These are phyloP conservation scores for Paracoccidioides lutzii DNA, from an alignment of 2,329 filamentous ascomycete genomes.

Conservation along the genomic window DNA sequence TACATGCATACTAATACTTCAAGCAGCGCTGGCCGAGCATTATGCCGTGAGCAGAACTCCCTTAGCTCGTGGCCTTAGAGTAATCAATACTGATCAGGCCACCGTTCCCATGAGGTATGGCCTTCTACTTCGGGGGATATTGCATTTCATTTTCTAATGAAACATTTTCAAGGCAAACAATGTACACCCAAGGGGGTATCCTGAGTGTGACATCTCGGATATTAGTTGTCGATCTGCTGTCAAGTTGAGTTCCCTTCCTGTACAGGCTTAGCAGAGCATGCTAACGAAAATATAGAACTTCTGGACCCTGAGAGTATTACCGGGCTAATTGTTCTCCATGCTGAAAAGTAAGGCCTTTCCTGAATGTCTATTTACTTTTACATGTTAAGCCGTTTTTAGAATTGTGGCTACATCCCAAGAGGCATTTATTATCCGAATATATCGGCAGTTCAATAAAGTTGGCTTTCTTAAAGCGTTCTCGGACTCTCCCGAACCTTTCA, in stretches of 20 bases:
- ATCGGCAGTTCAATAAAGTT: conserved; percentile 81
- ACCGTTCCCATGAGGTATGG: conserved; percentile 58
- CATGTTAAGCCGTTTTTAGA: conserved; percentile 25
- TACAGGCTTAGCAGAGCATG: neutral
- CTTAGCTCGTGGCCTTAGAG: conserved; percentile 69
- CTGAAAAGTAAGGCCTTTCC: conserved; percentile 47
- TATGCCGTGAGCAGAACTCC: conserved; percentile 76
- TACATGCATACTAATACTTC: neutral
- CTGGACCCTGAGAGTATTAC: conserved; percentile 75
- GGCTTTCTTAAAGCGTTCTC: conserved; percentile 96
- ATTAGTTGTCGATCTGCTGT: conserved; percentile 82
- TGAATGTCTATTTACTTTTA: neutral
- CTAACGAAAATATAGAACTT: conserved; percentile 33
- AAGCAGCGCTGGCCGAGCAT: conserved; percentile 70
- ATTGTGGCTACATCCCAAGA: conserved; percentile 78
- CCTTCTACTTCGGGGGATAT: neutral
- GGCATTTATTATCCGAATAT: conserved; percentile 89
- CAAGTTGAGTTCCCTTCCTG: conserved; percentile 31
- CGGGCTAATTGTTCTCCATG: conserved; percentile 75
- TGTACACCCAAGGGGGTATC: conserved; percentile 80
- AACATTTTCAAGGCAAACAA: conserved; percentile 53
- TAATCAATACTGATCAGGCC: conserved; percentile 91
- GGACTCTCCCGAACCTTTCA: conserved; percentile 83
- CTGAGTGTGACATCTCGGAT: conserved; percentile 96
- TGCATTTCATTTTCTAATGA: conserved; percentile 13